Base-by-base conservation (phyloP, 2,329 filamentous ascomycete species). In the Mycosphaerelloides madeirae region DNA sequence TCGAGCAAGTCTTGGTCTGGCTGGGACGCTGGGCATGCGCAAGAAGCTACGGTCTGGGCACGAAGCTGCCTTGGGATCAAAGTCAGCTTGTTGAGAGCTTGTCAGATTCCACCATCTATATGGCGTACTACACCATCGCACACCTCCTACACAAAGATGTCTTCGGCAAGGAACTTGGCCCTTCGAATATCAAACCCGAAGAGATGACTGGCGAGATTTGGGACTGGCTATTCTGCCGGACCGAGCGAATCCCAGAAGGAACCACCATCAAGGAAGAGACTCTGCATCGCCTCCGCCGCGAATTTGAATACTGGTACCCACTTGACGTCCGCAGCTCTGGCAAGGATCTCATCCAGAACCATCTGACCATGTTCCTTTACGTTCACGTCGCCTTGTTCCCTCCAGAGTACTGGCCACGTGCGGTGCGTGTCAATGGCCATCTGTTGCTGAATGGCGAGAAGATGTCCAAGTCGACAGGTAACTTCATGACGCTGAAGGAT, bases 291-390 rank as follows among this genome's bases (percentile, higher is more conserved):
- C 85, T 98, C 85, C 80, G 89, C 49, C 80, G 90, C 61, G 88
- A 95, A 60, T 97, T 97, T 60, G 85, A 93, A 66, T 98, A 96
- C 77, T 97, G 88, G 76, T 98, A 97, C 68, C 93, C 93, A 31
- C 74, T 97, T 40, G 91, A 97, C 61, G 74, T 95, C 56, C 79
- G 89, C 58, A 82, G 86, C 32, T 93, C 85, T 29, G 93, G 91
- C 58, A 97, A 97, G 74, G 91, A 95, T 65, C 74, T 95, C 53
- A 90, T 95, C 57, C 84, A 86, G 51, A 95, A 95, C 81, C 93
- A 97, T 69, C 73, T 98, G 60, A 96, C 89, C 11, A 96, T 97
- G 76, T 93, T 86, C 77, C 77, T 97, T 43, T 97, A 97, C 72
- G 84, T 91, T 56, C 93, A 97, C 67, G 68, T 93, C 53, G 93